A percentile compares a stretch with the other conserved stretches of the same genome.
These are phyloP conservation scores for Leccinum obscurum DNA, from an alignment of 768 basidiomycete genomes.

Conservation along the genomic window DNA sequence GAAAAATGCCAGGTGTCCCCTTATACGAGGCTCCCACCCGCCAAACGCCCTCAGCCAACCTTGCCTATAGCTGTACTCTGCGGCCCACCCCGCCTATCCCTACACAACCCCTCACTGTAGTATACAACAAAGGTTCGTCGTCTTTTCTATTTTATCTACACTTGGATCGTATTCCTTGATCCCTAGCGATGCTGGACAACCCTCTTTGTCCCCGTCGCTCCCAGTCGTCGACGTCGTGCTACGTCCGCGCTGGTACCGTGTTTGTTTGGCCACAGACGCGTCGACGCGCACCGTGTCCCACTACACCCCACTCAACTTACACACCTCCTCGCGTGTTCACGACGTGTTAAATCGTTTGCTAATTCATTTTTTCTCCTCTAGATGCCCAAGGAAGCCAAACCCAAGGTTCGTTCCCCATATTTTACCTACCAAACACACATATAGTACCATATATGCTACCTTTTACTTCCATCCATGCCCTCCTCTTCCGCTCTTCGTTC, in stretches of 20 bases:
- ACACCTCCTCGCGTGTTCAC: conserved; percentile 31
- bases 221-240: conserved; percentile 29
- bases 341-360: conserved; percentile 43
- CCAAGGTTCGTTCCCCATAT: conserved; percentile 51
- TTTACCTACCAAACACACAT: conserved; percentile 2
- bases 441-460: conserved; percentile 22
- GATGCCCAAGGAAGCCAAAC: conserved; percentile 83
- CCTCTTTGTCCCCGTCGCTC: conserved; percentile 10
- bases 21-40: conserved; percentile 40
- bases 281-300: conserved; percentile 33
- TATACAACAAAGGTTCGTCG: conserved; percentile 32
- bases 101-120: conserved; percentile 26
- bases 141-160: conserved; percentile 21
- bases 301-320: conserved; percentile 29
- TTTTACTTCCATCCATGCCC: conserved; percentile 9
- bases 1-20: conserved; percentile 28
- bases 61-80: conserved; percentile 39
- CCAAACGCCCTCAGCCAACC: conserved; percentile 38
- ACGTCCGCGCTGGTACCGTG: conserved; percentile 19
- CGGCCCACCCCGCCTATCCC: conserved; percentile 35
- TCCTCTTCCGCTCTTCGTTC: background rate
- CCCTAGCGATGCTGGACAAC: conserved; percentile 15
- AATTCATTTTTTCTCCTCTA: conserved; percentile 36
- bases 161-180: conserved; percentile 28
- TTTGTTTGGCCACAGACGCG: conserved; percentile 44